Conservation (phyloP, 305 asterid species). For the Striga hermonthica region DNA sequence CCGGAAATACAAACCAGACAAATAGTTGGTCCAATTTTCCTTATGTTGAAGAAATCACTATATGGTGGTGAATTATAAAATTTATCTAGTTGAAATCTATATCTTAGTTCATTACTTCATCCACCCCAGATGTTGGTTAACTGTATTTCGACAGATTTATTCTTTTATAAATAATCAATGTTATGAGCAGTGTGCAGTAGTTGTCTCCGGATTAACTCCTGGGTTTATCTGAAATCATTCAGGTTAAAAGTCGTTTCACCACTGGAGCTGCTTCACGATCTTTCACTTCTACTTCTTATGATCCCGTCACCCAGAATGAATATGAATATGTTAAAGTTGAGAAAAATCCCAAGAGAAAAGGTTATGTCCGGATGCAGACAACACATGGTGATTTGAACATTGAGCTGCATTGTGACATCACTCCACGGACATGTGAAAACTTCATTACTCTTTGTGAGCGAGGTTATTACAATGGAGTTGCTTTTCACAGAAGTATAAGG, state of each 20-base stretch:
- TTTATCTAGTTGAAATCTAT: conserved; percentile 7
- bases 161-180: background rate
- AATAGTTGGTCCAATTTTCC: conserved; percentile 19
- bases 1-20: conserved; percentile 13
- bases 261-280: conserved; percentile 97
- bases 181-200: conserved; percentile 5
- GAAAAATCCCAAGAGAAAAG: conserved; percentile 93
- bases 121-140: conserved; percentile 10
- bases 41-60: conserved; percentile 11
- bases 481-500: conserved; percentile 92
- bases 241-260: conserved; percentile 95
- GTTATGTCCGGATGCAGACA: conserved; percentile 81
- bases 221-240: conserved; percentile 33
- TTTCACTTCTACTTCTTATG: conserved; percentile 91
- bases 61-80: conserved; percentile 20
- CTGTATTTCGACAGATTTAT: conserved; percentile 11
- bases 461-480: conserved; percentile 89
- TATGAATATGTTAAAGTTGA: conserved; percentile 89
- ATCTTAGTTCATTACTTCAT: conserved; percentile 9
- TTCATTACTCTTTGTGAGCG: conserved; percentile 82
- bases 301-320: conserved; percentile 83
- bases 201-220: conserved; percentile 20
- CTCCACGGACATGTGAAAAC: conserved; percentile 94
- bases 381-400: conserved; percentile 95
- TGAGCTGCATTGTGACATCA: conserved; percentile 94